Conservation (phyloP, 2,329 filamentous ascomycete genomes). For the Phoma sp. region DNA sequence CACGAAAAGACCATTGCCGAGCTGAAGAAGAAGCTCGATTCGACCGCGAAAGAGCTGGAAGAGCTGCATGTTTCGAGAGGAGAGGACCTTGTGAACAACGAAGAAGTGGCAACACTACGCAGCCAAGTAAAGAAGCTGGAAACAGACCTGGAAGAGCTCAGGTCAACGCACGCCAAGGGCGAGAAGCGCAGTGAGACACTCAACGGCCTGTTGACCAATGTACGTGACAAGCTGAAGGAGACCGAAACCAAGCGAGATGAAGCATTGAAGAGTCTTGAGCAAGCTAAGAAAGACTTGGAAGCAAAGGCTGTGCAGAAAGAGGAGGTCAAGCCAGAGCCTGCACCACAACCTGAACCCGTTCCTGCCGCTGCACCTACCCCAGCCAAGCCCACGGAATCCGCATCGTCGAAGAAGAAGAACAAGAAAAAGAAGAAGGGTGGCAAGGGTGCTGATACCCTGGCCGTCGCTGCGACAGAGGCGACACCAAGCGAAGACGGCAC, state of each 20-base stretch:
- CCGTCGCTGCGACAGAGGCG: slow-evolving; percentile 38
- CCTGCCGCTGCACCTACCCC: slow-evolving; percentile 14
- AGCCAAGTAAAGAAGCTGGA: slow-evolving; percentile 42
- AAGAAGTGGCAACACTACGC: slow-evolving; percentile 36
- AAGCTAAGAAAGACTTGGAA: slow-evolving; percentile 39
- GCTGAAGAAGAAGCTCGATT: slow-evolving; percentile 38
- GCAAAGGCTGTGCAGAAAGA: slow-evolving; percentile 21
- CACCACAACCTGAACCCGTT: slow-evolving; percentile 25
- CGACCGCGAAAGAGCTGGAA: slow-evolving; percentile 56
- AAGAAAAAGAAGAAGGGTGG: slow-evolving; percentile 78
- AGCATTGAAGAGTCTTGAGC: slow-evolving; percentile 52
- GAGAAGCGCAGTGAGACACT: slow-evolving; percentile 63
- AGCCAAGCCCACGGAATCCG: slow-evolving; percentile 38
- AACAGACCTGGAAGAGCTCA: slow-evolving; percentile 37
- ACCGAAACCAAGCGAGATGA: slow-evolving; percentile 58
- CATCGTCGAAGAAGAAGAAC: slow-evolving; percentile 76
- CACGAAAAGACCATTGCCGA: slow-evolving; percentile 50
- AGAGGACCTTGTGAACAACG: slow-evolving; percentile 38
- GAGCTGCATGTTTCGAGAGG: slow-evolving; percentile 49
- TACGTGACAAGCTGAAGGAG: slow-evolving; percentile 61
- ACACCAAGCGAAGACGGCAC: slow-evolving; percentile 49
- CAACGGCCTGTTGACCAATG: slow-evolving; percentile 61
- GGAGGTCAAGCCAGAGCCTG: slow-evolving; percentile 16
- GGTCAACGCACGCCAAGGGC: slow-evolving; percentile 44
- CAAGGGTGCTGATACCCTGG: slow-evolving; percentile 46